Conservation (phyloP, 371 early-diverging fungal species). For the Mucor velutinosus region DNA sequence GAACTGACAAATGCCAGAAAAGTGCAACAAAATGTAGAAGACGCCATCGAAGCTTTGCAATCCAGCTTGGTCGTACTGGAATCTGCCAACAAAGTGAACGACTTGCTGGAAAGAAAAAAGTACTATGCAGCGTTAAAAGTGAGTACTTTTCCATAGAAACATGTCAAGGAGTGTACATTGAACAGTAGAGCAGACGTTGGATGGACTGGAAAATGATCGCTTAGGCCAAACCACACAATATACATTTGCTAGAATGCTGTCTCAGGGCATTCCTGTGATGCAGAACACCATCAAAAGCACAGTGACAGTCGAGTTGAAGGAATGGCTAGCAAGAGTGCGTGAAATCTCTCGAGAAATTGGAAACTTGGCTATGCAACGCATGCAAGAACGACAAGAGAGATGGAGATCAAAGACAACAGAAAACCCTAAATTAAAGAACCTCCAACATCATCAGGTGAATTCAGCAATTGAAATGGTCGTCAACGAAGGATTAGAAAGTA, state of each 20-base stretch:
- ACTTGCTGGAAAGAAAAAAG: slow-evolving; percentile 78
- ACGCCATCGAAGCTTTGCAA: slow-evolving; percentile 82
- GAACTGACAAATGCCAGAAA: slow-evolving; percentile 84
- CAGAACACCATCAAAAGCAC: slow-evolving; percentile 82
- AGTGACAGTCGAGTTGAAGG: slow-evolving; percentile 84
- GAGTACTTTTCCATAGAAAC: not conserved
- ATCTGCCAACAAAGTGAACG: slow-evolving; percentile 82
- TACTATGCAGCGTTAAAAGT: slow-evolving; percentile 92
- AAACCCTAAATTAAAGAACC: slow-evolving; percentile 55
- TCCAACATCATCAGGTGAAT: slow-evolving; percentile 71
- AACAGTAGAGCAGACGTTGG: slow-evolving; percentile 63
- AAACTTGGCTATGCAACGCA: slow-evolving; percentile 77
- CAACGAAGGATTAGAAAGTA: slow-evolving; percentile 86
- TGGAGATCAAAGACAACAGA: slow-evolving; percentile 61
- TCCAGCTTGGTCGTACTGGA: slow-evolving; percentile 87
- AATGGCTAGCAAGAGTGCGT: slow-evolving; percentile 90
- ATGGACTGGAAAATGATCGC: slow-evolving; percentile 74
- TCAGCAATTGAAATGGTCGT: slow-evolving; percentile 87
- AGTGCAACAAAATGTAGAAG: slow-evolving; percentile 87
- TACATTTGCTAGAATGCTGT: slow-evolving; percentile 81
- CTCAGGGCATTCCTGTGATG: slow-evolving; percentile 83
- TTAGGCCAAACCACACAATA: slow-evolving; percentile 71
- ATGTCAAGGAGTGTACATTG: not conserved
- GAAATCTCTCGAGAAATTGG: slow-evolving; percentile 88
- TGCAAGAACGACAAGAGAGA: slow-evolving; percentile 69